Evolutionary conservation across 1,284 basidiomycete genomes (phyloP).

Genomic region (Ganoderma boninense): DNA sequence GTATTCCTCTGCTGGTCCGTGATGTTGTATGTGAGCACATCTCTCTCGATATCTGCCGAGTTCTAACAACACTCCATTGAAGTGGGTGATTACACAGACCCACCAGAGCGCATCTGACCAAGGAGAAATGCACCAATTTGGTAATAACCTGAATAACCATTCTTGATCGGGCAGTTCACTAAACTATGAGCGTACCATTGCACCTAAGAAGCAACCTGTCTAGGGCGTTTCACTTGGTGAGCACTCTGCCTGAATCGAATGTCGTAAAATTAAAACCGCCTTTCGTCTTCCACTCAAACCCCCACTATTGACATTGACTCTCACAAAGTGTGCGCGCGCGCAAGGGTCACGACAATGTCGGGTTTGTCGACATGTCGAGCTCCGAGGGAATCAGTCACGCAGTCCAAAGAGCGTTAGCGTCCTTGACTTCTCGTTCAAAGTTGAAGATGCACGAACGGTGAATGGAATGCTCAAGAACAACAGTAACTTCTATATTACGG

Average conservation of each 20-base stretch:
- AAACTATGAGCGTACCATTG: not conserved
- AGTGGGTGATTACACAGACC: not conserved
- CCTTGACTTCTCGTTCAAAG: not conserved
- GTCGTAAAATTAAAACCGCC: not conserved
- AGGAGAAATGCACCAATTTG: not conserved
- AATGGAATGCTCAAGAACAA: not conserved
- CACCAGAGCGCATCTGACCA: not conserved
- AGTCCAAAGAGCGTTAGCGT: not conserved
- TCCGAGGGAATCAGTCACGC: not conserved
- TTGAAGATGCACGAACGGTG: not conserved
- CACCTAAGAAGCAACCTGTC: not conserved
- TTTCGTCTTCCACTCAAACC: too few species aligned
- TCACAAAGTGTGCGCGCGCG: not conserved
- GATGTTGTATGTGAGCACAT: not conserved
- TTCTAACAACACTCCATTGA: not conserved
- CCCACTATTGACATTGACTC: not conserved
- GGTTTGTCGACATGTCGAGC: not conserved
- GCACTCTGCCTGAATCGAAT: not conserved
- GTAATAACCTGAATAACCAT: not conserved
- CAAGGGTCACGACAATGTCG: not conserved
- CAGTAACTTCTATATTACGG: not conserved
- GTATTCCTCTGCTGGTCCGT: not conserved
- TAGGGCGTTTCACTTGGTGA: not conserved
- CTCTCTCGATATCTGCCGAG: not conserved
- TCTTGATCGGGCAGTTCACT: not conserved